A percentile compares a stretch with the other conserved stretches of the same genome.
Conservation (phyloP, 805 yeast species). For the Grigorovia humatica region DNA sequence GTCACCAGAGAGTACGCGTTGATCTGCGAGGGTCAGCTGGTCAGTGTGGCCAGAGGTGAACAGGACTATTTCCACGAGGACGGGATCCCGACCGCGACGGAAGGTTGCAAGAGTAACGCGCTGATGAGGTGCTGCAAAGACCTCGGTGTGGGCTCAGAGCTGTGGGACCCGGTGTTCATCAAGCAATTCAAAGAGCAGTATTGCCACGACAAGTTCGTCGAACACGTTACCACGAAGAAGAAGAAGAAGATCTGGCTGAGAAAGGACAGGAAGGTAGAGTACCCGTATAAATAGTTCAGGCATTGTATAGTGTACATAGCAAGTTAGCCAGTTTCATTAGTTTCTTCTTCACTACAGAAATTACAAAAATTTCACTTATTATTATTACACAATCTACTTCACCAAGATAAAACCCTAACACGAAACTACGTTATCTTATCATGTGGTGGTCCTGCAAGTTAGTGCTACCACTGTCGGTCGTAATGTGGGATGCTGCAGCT, state of each 20-base stretch:
- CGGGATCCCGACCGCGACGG: constrained; percentile 90
- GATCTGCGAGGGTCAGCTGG: constrained; percentile 77
- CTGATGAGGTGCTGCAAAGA: constrained; percentile 97
- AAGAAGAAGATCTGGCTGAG: constrained; percentile 91
- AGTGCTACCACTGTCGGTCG: neutral
- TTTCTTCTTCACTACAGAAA: neutral
- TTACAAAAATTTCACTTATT: too few relatives aligned
- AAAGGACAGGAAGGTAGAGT: constrained; percentile 70
- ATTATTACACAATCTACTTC: too few relatives aligned
- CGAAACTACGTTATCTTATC: neutral
- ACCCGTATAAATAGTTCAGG: constrained; percentile 54
- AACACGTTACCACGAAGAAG: constrained; percentile 68
- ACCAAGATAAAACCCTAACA: neutral
- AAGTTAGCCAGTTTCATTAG: neutral
- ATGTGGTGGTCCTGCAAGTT: too few relatives aligned
- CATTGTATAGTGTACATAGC: neutral
- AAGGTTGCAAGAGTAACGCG: constrained; percentile 94
- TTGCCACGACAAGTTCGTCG: constrained; percentile 80
- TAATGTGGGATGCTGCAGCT: too few relatives aligned
- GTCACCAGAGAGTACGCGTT: constrained; percentile 88
- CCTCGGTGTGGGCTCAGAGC: constrained; percentile 89
- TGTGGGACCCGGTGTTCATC: constrained; percentile 94
- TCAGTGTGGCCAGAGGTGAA: constrained; percentile 90
- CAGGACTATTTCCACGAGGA: constrained; percentile 82
- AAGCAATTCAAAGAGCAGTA: constrained; percentile 48